A percentile compares a stretch with the other conserved stretches of the same genome.
These are phyloP conservation scores for Phalaenopsis hybrid DNA, from an alignment of 116 monocot species.

Conservation along the genomic window DNA sequence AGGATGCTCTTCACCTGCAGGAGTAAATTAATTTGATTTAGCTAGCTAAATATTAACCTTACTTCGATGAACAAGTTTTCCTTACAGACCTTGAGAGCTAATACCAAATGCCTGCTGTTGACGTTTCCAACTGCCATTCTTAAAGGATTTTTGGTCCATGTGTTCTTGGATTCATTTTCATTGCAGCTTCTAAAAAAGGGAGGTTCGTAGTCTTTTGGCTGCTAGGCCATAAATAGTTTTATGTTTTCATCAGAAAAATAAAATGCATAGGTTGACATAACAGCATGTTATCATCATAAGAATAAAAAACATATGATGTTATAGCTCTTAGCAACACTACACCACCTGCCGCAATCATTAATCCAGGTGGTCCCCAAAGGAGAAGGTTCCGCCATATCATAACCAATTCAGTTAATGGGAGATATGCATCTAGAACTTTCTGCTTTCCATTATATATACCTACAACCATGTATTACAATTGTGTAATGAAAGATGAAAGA, in stretches of 20 bases:
- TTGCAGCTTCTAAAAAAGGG: slow-evolving; percentile 86
- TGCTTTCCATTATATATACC: too few relatives aligned
- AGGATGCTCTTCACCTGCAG: slow-evolving; percentile 92
- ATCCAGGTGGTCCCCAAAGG: too few relatives aligned
- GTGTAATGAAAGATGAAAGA: too few relatives aligned
- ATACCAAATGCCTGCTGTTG: slow-evolving; percentile 87
- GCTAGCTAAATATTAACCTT: neutral
- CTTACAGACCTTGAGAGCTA: slow-evolving; percentile 75
- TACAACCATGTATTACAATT: too few relatives aligned
- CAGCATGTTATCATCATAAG: too few relatives aligned
- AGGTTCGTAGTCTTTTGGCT: slow-evolving; percentile 96
- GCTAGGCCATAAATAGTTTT: slow-evolving; percentile 8
- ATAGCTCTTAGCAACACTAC: neutral
- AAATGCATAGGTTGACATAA: neutral
- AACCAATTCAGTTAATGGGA: too few relatives aligned
- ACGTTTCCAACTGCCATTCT: slow-evolving; percentile 95
- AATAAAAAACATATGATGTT: neutral
- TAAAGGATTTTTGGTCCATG: slow-evolving; percentile 80
- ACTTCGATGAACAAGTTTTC: neutral
- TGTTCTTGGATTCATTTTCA: slow-evolving; percentile 62
- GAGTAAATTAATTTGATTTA: neutral
- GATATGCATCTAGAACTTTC: too few relatives aligned
- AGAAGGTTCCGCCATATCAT: too few relatives aligned
- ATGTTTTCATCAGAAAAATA: neutral
- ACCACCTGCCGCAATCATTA: too few relatives aligned